A percentile compares a stretch with the other conserved stretches of the same genome.
These are phyloP conservation scores for Omphalotus guepiniiformis DNA, from an alignment of 768 basidiomycete species.

Conservation along the genomic window DNA sequence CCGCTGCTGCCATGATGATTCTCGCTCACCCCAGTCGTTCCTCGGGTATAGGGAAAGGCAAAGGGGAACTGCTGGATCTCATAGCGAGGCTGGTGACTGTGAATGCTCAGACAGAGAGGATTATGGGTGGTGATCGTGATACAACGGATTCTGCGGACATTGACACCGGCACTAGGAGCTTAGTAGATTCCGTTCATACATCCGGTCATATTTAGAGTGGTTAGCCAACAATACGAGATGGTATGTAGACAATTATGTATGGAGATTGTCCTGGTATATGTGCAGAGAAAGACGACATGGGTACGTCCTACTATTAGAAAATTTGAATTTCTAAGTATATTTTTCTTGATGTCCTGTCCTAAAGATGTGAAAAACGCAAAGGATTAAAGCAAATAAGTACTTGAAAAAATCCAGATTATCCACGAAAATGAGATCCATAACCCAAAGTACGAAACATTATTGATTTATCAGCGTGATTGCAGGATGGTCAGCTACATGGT, in stretches of 20 bases:
- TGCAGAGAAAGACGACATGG: too few relatives aligned
- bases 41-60: not conserved
- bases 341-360: not conserved
- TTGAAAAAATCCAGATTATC: not conserved
- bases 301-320: too few relatives aligned
- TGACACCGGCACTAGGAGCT: too few relatives aligned
- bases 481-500: too few relatives aligned
- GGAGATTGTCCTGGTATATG: too few relatives aligned
- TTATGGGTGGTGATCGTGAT: conserved; percentile 10
- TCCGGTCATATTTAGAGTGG: too few relatives aligned
- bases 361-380: not conserved
- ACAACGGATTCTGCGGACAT: too few relatives aligned
- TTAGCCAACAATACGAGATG: too few relatives aligned
- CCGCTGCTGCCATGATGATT: not conserved
- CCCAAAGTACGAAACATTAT: not conserved
- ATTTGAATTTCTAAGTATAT: not conserved
- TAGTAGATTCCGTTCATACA: too few relatives aligned
- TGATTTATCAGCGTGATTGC: too few relatives aligned
- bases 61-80: not conserved
- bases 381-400: not conserved
- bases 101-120: conserved; percentile 8
- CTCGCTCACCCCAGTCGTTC: not conserved
- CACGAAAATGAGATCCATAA: not conserved
- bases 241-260: too few relatives aligned
- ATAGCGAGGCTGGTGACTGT: conserved; percentile 4